Base-by-base conservation (phyloP, 768 basidiomycete genomes). In the Rhizopogon rudus region DNA sequence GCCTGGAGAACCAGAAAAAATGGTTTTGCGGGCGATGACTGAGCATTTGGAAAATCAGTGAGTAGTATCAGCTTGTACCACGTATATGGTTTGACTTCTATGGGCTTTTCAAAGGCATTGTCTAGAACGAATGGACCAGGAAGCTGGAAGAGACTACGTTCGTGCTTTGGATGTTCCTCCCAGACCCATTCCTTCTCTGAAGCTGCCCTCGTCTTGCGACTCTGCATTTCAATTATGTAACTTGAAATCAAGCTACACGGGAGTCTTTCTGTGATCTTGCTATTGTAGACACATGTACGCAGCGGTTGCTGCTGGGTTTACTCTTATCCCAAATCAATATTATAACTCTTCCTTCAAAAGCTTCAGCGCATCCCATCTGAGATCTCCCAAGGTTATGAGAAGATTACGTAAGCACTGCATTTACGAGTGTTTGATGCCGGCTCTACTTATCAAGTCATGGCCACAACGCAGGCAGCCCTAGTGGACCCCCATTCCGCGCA, bases 381-480 rank as follows among this genome's bases (percentile, higher is more conserved):
- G 41, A 42, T 31, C 41, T 12, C 17, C 17, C 31, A 13, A 31
- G 29, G 29, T 17, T 29, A 45, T 17, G 31, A 48, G 14, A 16
- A 37, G 35, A 49, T 49, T 37, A 49, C 48, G 6, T 49, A 49
- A 49, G 48, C 52, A 49, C 4, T 37, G 8, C 2, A 35, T 37
- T 14, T 22, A 35, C 14, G 33, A 20, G 20, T 14, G 31, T 20
- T 49, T 20, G 46, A 37, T 35, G 33, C 33, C 9, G 33, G 13
- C 25, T 55, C 57, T 1, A 29, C 51, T 40, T n/a, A 43, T 10
- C 61, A 57, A 57, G 54, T 55, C 57, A 77, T 74, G 75, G 66
- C 72, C 52, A 75, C 74, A 52, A 63, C 71, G 25, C 68, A 74
- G 54, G 65, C 65, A 22, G 67, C 69, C 12, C 68, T 71, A 44